Conservation (phyloP, 805 yeast species). For the Wilhelminamyces savonicus region DNA sequence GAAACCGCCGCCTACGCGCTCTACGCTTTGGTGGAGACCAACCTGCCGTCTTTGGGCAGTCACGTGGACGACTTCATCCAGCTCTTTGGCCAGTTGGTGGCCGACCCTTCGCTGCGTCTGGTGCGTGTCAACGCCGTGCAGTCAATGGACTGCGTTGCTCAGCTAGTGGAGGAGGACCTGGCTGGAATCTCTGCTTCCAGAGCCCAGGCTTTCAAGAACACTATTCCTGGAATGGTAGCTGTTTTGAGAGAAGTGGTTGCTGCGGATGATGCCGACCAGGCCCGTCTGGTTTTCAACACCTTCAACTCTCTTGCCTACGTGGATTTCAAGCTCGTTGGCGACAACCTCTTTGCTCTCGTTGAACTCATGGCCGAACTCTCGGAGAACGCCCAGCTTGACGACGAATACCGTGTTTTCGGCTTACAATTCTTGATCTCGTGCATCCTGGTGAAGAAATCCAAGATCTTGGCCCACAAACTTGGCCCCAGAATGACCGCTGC, state of each 20-base stretch:
- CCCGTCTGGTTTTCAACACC: slow-evolving; percentile 74
- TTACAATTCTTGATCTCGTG: slow-evolving; percentile 78
- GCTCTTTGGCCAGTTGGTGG: slow-evolving; percentile 63
- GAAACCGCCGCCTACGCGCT: slow-evolving; percentile 82
- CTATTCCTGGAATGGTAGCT: slow-evolving; percentile 75
- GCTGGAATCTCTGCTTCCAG: slow-evolving; percentile 36
- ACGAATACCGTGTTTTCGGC: slow-evolving; percentile 77
- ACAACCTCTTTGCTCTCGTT: slow-evolving; percentile 61
- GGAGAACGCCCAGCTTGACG: slow-evolving; percentile 57
- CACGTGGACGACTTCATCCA: slow-evolving; percentile 63
- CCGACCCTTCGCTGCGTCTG: slow-evolving; percentile 49
- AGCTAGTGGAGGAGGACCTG: slow-evolving; percentile 59
- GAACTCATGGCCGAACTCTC: slow-evolving; percentile 74
- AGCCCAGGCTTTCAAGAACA: slow-evolving; percentile 51
- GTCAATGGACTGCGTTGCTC: slow-evolving; percentile 69
- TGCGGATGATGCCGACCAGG: slow-evolving; percentile 64
- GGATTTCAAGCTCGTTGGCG: slow-evolving; percentile 76
- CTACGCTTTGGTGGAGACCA: slow-evolving; percentile 70
- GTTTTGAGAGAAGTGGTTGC: slow-evolving; percentile 71
- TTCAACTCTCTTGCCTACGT: slow-evolving; percentile 73
- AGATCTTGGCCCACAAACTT: slow-evolving; percentile 70
- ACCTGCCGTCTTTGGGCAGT: slow-evolving; percentile 48
- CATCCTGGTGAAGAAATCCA: slow-evolving; percentile 73
- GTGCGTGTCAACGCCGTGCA: slow-evolving; percentile 79
- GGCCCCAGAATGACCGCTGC: slow-evolving; percentile 75